These are phyloP conservation scores for Piromyces finnis DNA, from an alignment of 192 early-diverging fungal species.

Conservation along the genomic window DNA sequence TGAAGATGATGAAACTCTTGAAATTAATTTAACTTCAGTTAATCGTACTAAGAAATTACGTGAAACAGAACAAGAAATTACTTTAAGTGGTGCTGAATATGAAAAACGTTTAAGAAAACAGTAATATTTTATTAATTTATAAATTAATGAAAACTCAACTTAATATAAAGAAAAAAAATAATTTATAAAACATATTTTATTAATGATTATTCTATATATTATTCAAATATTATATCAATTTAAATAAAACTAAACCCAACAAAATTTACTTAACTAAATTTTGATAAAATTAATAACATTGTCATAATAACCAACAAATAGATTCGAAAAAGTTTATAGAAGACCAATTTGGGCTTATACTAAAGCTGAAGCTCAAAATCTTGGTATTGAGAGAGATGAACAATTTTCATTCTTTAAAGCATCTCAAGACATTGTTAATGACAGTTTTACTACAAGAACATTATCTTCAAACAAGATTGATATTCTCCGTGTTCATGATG, in stretches of 20 bases:
- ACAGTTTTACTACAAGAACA: not conserved
- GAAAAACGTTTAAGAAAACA: conserved; percentile 65
- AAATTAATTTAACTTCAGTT: conserved; percentile 45
- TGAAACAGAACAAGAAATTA: conserved; percentile 49
- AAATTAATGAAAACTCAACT: too few species aligned
- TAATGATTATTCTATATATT: too few species aligned
- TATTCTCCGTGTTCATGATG: conserved; percentile 54
- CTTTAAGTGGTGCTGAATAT: conserved; percentile 61
- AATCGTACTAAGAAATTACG: conserved; percentile 65
- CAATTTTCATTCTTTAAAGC: conserved; percentile 9
- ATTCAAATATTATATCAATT: too few species aligned
- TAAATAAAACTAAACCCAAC: too few species aligned
- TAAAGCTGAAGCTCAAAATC: conserved; percentile 24
- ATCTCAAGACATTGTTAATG: conserved; percentile 10
- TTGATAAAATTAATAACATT: too few species aligned
- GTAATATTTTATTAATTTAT: conserved; percentile 17
- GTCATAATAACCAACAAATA: conserved; percentile 5
- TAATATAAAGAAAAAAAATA: too few species aligned
- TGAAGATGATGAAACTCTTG: conserved; percentile 47
- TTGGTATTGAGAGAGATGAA: conserved; percentile 5
- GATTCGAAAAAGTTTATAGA: conserved; percentile 67
- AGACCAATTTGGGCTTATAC: conserved; percentile 67
- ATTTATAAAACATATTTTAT: too few species aligned
- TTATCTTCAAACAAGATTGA: conserved; percentile 36
- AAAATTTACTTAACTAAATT: too few species aligned